Evolutionary conservation across 345 rosid species (phyloP), one percentile per base, ranked within the genome.

Genomic region (Theobroma cacao): DNA sequence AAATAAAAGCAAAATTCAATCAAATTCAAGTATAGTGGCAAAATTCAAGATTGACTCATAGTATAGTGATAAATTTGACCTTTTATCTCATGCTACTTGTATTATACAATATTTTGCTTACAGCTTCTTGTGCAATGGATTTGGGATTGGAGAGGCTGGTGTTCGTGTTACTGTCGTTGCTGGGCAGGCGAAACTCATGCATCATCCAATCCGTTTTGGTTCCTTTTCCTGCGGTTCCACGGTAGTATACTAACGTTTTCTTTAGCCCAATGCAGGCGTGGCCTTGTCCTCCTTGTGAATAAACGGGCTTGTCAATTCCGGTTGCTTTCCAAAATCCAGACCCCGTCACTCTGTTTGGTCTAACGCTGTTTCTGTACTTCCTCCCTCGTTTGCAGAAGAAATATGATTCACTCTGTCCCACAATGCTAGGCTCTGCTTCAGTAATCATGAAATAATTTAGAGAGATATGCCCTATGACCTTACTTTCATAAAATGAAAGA

Each of bases 311-410:
- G 83, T 95, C 99, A 40, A 95, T 95, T 71, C 98, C 98, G 0
- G 99, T 95, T 34, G 99, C 99, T 85, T 95, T 95, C 99, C 99
- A 95, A 58, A 95, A 95, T 30, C 99, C 98, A 0, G 99, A 93
- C 9, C 94, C 91, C 0, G 99, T 95, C 47, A 95, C 99, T 79
- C 99, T 84, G 76, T 95, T 93, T 8, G 99, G 99, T 79, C 98
- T 90, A 53, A 92, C 76, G 85, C 99, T 95, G 85, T 95, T 95
- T 78, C 90, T 87, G 65, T 95, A 95, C 83, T 95, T 95, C 48
- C 97, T 91, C 52, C 97, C 99, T 86, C 99, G 90, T 75, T 82
- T 91, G 91, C 98, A 93, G 68, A 90, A 95, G 88, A 91, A 95
- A 83, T 93, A 95, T 24, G 87, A 86, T 77, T 91, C 98, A 63